Base-by-base conservation (phyloP, 176 grass and related monocot genomes). In the Carex scoparia region DNA sequence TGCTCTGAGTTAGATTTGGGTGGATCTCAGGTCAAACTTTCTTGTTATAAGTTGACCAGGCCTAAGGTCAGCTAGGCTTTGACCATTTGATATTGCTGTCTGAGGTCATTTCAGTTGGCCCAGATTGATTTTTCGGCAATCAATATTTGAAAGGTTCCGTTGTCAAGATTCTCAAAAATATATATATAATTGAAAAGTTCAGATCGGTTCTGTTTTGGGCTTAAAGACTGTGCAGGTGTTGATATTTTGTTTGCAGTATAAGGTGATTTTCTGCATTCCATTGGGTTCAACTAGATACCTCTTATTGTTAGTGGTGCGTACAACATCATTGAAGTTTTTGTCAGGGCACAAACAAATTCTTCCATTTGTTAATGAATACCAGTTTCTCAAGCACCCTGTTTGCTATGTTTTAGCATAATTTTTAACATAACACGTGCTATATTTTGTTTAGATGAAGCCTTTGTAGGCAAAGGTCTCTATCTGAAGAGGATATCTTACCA, bases 381-480 rank as follows among this genome's bases (percentile, higher is more conserved):
- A 55, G 73, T 55, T 77, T 77, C 27, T 55, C 72, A 77, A 32
- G 48, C 72, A 77, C 27, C 11, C 11, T 53, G 13, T 53, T 51
- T 77, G 11, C 49, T 32, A 56, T 15, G 2, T 74, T 76, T 12
- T 13, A 23, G 27, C 11, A 56, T 56, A 54, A 27, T 77, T 13
- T 76, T 32, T 30, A 5, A 77, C 12, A 7, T 27, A 2, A 77
- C 12, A 3, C 10, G 1, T 54, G 5, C 33, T 30, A 32, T 77
- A 56, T 77, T 77, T 28, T 83, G 7, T 27, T 8, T 77, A 97
- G 95, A 87, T 53, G 95, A 95, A 90, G 93, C 91, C 53, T 98
- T 98, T 89, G 95, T 98, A 14, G 95, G 95, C 16, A 98, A 95
- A 86, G 91, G 95, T 60, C 53, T 93, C 81, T 93, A 84, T 61